A percentile compares a stretch with the other conserved stretches of the same genome.
Evolutionary conservation across 2,329 filamentous ascomycete species (phyloP).

Genomic region (Dissoconium aciculare): DNA sequence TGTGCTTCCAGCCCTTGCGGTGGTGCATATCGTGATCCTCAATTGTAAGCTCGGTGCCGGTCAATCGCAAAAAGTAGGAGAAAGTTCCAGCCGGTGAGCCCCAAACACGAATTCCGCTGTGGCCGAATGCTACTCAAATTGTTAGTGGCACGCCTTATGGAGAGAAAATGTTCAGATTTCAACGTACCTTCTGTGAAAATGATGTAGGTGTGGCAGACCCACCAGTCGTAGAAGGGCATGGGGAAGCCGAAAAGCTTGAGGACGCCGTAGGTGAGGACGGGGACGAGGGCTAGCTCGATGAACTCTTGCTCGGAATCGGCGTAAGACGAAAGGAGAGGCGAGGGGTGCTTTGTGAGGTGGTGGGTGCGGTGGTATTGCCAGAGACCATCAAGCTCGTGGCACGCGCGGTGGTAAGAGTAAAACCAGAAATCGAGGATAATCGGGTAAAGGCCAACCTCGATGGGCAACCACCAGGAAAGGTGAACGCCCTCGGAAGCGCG

Average conservation of each 20-base stretch:
- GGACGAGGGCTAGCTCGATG: constrained; percentile 30
- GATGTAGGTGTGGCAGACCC: constrained; percentile 33
- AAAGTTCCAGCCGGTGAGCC: constrained; percentile 24
- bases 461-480: constrained; percentile 22
- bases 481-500: constrained; percentile 4
- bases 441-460: constrained; percentile 30
- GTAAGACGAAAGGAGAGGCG: constrained; percentile 29
- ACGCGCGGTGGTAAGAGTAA: constrained; percentile 28
- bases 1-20: constrained; percentile 26
- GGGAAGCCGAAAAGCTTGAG: constrained; percentile 26
- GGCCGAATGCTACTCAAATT: constrained; percentile 28
- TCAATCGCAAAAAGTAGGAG: constrained; percentile 22
- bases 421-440: constrained; percentile 34
- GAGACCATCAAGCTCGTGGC: constrained; percentile 28
- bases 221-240: constrained; percentile 35
- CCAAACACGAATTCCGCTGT: constrained; percentile 28
- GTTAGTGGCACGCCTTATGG: too few species aligned
- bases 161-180: constrained; percentile 6
- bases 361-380: constrained; percentile 35
- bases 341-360: constrained; percentile 33
- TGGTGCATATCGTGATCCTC: constrained; percentile 32
- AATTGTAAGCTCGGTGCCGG: constrained; percentile 26
- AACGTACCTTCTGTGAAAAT: constrained; percentile 26
- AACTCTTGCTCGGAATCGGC: constrained; percentile 31
- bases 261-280: constrained; percentile 27